Evolutionary conservation across 257 asterid genomes (phyloP).

Genomic region (Osmanthus fragrans): DNA sequence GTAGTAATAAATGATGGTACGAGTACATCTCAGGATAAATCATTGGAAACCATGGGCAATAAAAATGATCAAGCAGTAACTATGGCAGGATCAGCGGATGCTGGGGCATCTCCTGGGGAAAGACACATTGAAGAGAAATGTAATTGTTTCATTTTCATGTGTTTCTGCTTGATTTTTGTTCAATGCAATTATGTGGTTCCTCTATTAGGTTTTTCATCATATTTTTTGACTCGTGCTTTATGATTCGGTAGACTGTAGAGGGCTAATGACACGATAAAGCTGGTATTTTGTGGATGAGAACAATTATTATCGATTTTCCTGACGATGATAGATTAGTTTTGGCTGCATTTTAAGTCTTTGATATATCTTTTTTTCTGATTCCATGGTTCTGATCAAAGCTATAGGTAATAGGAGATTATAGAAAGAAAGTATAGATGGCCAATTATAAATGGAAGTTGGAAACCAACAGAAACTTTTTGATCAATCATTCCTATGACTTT

Average conservation of each 20-base stretch:
- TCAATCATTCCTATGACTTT: background rate
- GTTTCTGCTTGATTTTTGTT: background rate
- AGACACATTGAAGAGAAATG: conserved; percentile 32
- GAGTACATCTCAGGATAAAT: conserved; percentile 18
- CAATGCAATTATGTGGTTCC: conserved; percentile 11
- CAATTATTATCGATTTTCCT: background rate
- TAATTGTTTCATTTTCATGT: conserved; percentile 17
- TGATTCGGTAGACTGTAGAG: background rate
- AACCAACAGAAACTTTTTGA: background rate
- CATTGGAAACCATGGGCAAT: conserved; percentile 30
- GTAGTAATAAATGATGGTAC: conserved; percentile 42
- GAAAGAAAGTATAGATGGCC: background rate
- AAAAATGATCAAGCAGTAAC: conserved; percentile 27
- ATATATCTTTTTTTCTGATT: background rate
- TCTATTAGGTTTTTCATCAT: conserved; percentile 7
- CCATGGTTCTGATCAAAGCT: background rate
- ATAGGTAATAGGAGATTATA: background rate
- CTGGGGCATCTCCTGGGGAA: conserved; percentile 28
- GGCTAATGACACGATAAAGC: background rate
- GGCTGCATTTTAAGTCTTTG: conserved; percentile 4
- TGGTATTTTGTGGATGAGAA: conserved; percentile 4
- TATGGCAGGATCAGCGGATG: conserved; percentile 6
- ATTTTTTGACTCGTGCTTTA: background rate
- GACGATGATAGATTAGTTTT: conserved; percentile 6
- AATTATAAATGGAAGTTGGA: background rate